Evolutionary conservation across 2,329 filamentous ascomycete genomes (phyloP), one percentile per base, ranked within the genome.

Genomic region (Davidsoniella neocaledoniae): DNA sequence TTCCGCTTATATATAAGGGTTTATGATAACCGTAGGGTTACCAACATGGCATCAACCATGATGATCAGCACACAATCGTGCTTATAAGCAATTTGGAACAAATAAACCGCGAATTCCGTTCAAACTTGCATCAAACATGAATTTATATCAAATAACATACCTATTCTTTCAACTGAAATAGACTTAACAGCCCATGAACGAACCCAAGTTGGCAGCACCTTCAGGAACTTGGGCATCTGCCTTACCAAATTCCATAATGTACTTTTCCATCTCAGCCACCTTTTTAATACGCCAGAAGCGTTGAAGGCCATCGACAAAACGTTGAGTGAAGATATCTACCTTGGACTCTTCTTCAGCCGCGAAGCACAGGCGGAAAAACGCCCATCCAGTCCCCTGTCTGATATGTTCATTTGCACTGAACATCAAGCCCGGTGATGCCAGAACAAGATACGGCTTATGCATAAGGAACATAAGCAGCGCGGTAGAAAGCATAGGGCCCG

Each of bases 341-440:
- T 82, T 75, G 38, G 81, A 78, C 49, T 81, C 81, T n/a, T 75
- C 70, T 63, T 87, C 81, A 1, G 87, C 86, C 1, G 86, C 86
- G 65, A 94, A 95, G 64, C 86, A 94, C 36, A 95, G 60, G 12
- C 88, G 70, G 62, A 79, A 79, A 61, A 81, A 90, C 56, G 74
- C 73, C 77, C 81, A 88, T 2, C 77, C 81, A 40, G 74, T 68
- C 51, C 69, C 64, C 4, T 68, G 65, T 14, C 63, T 60, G 37
- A 88, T 74, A 55, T 78, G 67, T 0, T 73, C 65, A 0, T 74
- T 81, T 1, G 86, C 75, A 45, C 75, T 74, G 62, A 94, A 94
- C 63, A 90, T 81, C 36, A 62, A 57, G 0, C 88, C 88, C 0
- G 86, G 83, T 9, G 74, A 72, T 1, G 79, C 74, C 8, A 94